Conservation (phyloP, 1,139 yeast species). For the Casaregolazyma lundiana region DNA sequence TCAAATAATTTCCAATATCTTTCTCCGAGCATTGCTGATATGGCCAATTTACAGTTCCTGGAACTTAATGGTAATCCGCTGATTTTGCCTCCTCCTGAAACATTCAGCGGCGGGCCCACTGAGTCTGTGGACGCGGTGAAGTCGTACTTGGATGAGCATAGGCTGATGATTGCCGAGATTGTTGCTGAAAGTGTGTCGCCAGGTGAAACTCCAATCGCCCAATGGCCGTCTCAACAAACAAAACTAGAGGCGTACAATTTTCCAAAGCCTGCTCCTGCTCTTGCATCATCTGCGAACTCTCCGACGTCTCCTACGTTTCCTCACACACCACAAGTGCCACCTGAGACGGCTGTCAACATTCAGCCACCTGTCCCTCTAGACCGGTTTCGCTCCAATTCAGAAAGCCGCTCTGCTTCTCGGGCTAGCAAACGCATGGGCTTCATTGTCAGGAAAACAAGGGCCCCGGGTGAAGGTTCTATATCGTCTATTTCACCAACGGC, state of each 20-base stretch:
- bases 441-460: constrained; percentile 23
- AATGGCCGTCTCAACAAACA: not conserved
- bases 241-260: constrained; percentile 5
- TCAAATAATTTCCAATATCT: constrained; percentile 56
- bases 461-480: constrained; percentile 2
- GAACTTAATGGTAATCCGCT: constrained; percentile 71
- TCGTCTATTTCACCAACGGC: constrained; percentile 10
- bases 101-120: constrained; percentile 37
- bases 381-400: constrained; percentile 56
- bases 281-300: constrained; percentile 4
- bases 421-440: constrained; percentile 40
- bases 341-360: constrained; percentile 9
- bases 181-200: too few species aligned
- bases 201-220: too few species aligned
- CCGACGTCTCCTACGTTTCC: constrained; percentile 5
- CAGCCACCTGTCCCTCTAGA: constrained; percentile 24
- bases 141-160: constrained; percentile 35
- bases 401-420: constrained; percentile 46
- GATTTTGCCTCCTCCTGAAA: constrained; percentile 43
- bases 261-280: constrained; percentile 7
- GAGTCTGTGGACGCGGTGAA: constrained; percentile 53
- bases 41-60: constrained; percentile 53
- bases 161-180: constrained; percentile 2
- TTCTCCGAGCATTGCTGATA: constrained; percentile 52
- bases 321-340: constrained; percentile 10